These are phyloP conservation scores for Dactylella cylindrospora DNA, from an alignment of 2,329 filamentous ascomycete genomes.

Conservation along the genomic window DNA sequence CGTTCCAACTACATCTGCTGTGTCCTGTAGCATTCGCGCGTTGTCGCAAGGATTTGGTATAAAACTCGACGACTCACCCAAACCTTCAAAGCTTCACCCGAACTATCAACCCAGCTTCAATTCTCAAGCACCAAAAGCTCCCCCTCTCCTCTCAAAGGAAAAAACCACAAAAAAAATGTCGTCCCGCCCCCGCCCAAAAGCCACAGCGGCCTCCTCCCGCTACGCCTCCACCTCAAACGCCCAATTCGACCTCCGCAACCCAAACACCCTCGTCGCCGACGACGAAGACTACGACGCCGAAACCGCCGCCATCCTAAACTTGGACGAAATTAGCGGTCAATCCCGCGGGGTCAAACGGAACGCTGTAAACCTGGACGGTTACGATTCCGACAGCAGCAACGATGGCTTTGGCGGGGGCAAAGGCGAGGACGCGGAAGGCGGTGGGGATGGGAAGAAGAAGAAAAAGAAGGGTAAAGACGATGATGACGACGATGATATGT, in stretches of 20 bases:
- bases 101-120: no score
- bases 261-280: constrained; percentile 81
- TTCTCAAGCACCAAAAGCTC: no score
- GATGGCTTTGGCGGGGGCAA: constrained; percentile 80
- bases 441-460: constrained; percentile 51
- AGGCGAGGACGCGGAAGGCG: constrained; percentile 57
- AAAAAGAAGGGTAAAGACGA: constrained; percentile 60
- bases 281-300: constrained; percentile 58
- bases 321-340: constrained; percentile 82
- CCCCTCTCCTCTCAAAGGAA: background rate
- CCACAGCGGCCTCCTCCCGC: constrained; percentile 25
- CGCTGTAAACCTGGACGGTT: constrained; percentile 93
- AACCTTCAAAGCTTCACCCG: no score
- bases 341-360: constrained; percentile 79
- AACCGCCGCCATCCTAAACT: constrained; percentile 71
- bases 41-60: no score
- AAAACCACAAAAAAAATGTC: constrained; percentile 2
- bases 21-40: no score
- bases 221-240: constrained; percentile 44
- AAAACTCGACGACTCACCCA: no score
- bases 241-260: constrained; percentile 89
- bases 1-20: no score
- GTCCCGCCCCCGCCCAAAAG: constrained; percentile 26
- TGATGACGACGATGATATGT: constrained; percentile 63
- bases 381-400: constrained; percentile 85